Base-by-base conservation (phyloP, 768 basidiomycete species). In the Rhizopogon salebrosus region DNA sequence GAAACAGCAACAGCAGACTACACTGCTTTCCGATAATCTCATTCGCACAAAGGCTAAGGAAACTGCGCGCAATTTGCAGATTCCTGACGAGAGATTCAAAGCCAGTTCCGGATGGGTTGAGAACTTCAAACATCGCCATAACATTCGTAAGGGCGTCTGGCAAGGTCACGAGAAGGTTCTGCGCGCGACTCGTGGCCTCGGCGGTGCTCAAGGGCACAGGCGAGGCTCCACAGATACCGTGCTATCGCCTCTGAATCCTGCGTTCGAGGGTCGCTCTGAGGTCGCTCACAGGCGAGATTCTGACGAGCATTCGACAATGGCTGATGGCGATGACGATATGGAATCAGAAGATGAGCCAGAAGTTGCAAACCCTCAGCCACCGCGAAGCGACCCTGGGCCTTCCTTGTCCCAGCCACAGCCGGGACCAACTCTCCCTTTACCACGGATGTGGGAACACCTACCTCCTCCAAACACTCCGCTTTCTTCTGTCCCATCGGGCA, bases 21-120 rank as follows among this genome's bases (percentile, higher is more conserved):
- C 65, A 14, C 57, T 76, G 54, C 79, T 92, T 54, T 82, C 82
- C 29, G 92, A 95, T 67, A 74, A 80, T 6, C 60, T 69, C 54
- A 78, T 84, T 51, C 83, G 85, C 54, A 71, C 72, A 27, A 82
- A 84, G 61, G 91, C 91, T 20, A 81, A 82, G 57, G 79, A 83
- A 57, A 76, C 87, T 55, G 89, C 85, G 1, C 69, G 74, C 39
- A 63, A 58, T 6, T 75, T 84, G 48, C 72, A 77, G 48, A 82
- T 87, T 55, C 64, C 76, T 42, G 79, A 83, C 54, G 85, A 88
- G 52, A 79, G 80, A 65, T 95, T 95, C 80, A 94, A 93, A 70
- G 92, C 89, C n/a, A 89, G 86, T 63, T 83, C 87, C 9, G 90
- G 91, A 4, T 95, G 92, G 92, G 78, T 95, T 50, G 91, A 94